phyloP scores from a whole-genome alignment of 176 grass and related monocot species.

The Rhynchospora pubera region DNA sequence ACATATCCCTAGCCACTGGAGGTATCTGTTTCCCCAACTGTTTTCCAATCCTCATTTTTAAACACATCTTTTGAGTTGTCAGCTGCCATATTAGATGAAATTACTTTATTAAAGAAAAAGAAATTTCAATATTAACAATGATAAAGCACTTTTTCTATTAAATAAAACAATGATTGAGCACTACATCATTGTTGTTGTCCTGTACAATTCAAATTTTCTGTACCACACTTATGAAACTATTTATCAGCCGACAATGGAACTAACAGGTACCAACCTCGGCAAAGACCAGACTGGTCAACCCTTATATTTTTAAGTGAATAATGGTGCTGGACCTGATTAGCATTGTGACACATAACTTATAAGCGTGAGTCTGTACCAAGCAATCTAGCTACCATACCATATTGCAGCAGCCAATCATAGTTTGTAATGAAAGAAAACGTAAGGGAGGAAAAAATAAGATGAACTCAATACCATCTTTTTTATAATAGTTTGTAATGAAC shows the following conservation, averaged over 20 bases:
- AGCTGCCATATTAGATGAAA: not conserved
- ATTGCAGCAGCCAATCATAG: too few species aligned
- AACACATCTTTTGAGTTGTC: not conserved
- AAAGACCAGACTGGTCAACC: not conserved
- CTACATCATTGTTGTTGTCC: not conserved
- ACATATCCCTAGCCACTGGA: too few species aligned
- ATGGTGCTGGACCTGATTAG: not conserved
- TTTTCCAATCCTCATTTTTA: conserved; percentile 15
- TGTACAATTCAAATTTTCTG: not conserved
- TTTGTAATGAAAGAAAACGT: too few species aligned
- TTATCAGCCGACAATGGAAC: not conserved
- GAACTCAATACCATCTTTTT: too few species aligned
- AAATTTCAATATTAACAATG: not conserved
- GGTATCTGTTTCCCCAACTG: not conserved
- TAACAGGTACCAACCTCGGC: not conserved
- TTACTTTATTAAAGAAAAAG: not conserved
- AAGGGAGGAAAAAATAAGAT: too few species aligned
- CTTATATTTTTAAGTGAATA: not conserved
- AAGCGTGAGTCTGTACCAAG: too few species aligned
- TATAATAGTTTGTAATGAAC: too few species aligned
- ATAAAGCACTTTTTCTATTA: not conserved
- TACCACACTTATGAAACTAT: not conserved
- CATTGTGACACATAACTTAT: too few species aligned
- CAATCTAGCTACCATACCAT: too few species aligned
- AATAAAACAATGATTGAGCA: not conserved